phyloP scores from a whole-genome alignment of 768 basidiomycete genomes.

The Leccinellum rugosiceps region DNA sequence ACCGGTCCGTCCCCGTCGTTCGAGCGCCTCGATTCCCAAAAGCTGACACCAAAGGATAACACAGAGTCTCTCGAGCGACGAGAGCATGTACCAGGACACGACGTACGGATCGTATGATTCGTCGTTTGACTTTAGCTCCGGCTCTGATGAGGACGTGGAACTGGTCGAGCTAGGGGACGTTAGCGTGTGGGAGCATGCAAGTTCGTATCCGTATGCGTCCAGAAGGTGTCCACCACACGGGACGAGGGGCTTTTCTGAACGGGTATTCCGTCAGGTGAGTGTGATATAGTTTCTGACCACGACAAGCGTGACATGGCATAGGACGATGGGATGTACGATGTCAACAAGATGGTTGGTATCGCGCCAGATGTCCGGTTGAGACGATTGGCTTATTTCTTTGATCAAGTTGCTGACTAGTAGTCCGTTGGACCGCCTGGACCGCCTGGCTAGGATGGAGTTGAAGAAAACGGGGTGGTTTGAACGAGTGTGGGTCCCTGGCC shows the following conservation, averaged over 20 bases:
- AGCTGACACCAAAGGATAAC: not conserved
- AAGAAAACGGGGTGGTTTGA: conserved; percentile 32
- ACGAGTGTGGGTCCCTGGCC: conserved; percentile 17
- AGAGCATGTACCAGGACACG: conserved; percentile 4
- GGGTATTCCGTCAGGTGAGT: conserved; percentile 15
- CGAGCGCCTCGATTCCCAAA: not conserved
- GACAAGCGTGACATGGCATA: conserved; percentile 4
- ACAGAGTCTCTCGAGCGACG: conserved; percentile 20
- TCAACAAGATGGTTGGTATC: conserved; percentile 28
- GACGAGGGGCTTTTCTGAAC: conserved; percentile 2
- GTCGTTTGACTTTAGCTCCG: conserved; percentile 8
- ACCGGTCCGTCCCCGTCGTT: conserved; percentile 14
- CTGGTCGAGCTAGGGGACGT: conserved; percentile 11
- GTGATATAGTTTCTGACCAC: not conserved
- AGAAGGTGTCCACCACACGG: not conserved
- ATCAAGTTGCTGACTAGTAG: conserved; percentile 21
- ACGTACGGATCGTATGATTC: conserved; percentile 5
- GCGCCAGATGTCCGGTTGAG: not conserved
- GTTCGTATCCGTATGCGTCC: conserved; percentile 14
- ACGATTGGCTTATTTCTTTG: conserved; percentile 5
- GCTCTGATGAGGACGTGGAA: conserved; percentile 20
- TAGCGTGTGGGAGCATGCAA: conserved; percentile 13
- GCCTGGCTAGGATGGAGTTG: conserved; percentile 25
- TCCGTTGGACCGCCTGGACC: conserved; percentile 30
- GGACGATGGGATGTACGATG: conserved; percentile 15